Percentiles rank a stretch among this genome's conserved stretches.
Conservation (phyloP, 805 yeast genomes). For the Teunomyces aglyptinius region DNA sequence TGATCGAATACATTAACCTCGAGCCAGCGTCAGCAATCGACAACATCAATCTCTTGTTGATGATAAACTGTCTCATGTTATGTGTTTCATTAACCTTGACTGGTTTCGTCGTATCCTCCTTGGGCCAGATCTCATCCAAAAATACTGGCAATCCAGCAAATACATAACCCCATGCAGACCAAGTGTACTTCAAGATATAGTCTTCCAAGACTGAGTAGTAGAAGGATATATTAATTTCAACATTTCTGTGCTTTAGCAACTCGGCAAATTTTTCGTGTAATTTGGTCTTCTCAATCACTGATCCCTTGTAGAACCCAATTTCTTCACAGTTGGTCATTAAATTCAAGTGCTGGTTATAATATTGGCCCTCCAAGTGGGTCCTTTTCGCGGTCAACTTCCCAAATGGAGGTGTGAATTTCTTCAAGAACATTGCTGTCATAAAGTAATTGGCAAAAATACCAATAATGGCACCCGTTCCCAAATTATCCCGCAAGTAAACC, state of each 20-base stretch:
- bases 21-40: constrained; percentile 95
- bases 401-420: constrained; percentile 77
- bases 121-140: constrained; percentile 46
- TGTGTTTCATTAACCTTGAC: constrained; percentile 43
- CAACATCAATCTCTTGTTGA: constrained; percentile 85
- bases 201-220: constrained; percentile 77
- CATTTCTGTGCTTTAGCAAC: constrained; percentile 52
- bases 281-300: constrained; percentile 69
- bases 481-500: constrained; percentile 75
- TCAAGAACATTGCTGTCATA: constrained; percentile 71
- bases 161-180: constrained; percentile 95
- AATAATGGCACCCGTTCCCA: constrained; percentile 81
- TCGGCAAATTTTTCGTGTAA: constrained; percentile 56
- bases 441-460: constrained; percentile 83
- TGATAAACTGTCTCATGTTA: constrained; percentile 84
- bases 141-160: constrained; percentile 89
- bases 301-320: constrained; percentile 91
- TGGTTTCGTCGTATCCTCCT: constrained; percentile 12
- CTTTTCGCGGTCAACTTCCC: constrained; percentile 71
- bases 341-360: constrained; percentile 81
- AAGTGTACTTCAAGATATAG: constrained; percentile 81
- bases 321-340: constrained; percentile 89
- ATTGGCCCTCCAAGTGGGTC: constrained; percentile 83
- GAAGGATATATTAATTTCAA: constrained; percentile 58
- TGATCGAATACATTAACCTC: constrained; percentile 89